phyloP scores from a whole-genome alignment of 106 monocot genomes.

The Alisma plantagoaquatica region DNA sequence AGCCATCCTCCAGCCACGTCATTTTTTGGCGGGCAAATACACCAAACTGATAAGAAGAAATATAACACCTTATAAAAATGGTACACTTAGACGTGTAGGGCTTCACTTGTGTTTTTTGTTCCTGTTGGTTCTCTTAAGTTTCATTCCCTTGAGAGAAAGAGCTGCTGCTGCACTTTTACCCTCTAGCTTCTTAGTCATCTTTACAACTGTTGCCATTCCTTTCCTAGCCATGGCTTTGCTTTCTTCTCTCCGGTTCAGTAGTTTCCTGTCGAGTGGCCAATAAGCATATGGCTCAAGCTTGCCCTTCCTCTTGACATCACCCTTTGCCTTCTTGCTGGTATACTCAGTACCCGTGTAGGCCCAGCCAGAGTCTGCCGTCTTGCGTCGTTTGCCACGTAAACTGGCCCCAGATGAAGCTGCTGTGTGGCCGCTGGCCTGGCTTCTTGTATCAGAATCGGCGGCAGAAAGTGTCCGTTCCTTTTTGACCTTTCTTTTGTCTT shows the following conservation, averaged over 20 bases:
- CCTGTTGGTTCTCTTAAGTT: slow-evolving; percentile 22
- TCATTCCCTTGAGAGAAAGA: slow-evolving; percentile 23
- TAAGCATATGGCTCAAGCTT: slow-evolving; percentile 89
- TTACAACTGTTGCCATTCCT: slow-evolving; percentile 65
- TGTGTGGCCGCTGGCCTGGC: slow-evolving; percentile 8
- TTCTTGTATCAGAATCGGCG: slow-evolving; percentile 32
- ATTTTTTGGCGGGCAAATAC: too few relatives aligned
- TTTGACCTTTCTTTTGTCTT: slow-evolving; percentile 21
- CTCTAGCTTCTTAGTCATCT: slow-evolving; percentile 66
- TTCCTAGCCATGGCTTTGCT: slow-evolving; percentile 58
- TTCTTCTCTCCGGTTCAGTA: slow-evolving; percentile 59
- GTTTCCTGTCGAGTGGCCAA: slow-evolving; percentile 81
- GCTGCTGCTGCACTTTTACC: slow-evolving; percentile 48
- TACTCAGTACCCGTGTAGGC: slow-evolving; percentile 74
- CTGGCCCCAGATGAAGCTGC: slow-evolving; percentile 9
- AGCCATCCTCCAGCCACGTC: too few relatives aligned
- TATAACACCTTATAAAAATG: too few relatives aligned
- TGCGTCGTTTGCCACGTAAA: slow-evolving; percentile 27
- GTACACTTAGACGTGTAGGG: too few relatives aligned
- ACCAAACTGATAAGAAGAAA: too few relatives aligned
- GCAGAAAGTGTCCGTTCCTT: slow-evolving; percentile 16
- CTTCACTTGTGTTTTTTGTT: too few relatives aligned
- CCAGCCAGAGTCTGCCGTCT: slow-evolving; percentile 49
- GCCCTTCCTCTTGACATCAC: slow-evolving; percentile 69
- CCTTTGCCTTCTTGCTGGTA: slow-evolving; percentile 51